Evolutionary conservation across 306 rosid species (phyloP), one percentile per base, ranked within the genome.

Genomic region (Lathyrus aphaca): DNA sequence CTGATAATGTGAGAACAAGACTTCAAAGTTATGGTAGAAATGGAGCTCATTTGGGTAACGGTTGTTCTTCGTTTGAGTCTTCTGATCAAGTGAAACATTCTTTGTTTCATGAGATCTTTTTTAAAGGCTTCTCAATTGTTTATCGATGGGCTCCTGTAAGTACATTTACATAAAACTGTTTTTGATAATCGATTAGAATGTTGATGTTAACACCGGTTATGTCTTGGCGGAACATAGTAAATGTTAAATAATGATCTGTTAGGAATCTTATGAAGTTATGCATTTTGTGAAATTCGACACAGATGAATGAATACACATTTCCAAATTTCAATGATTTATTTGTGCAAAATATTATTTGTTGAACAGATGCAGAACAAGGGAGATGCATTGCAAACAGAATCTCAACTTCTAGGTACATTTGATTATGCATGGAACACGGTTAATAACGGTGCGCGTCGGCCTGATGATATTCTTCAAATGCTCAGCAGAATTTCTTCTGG

Each of bases 101-200:
- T 13, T 85, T 93, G 69, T 93, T 90, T 80, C 82, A 79, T 27
- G 82, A 83, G 43, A 78, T 88, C 1, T 82, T 93, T 73, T 64
- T 82, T 8, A 77, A 67, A 55, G 87, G 89, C 62, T 88, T 74
- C 79, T 77, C 96, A 8, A 74, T 93, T 48, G 80, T 86, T 45
- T 93, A 64, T 75, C 81, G 98, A 93, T 90, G 98, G 97, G 91
- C 94, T 51, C 80, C 86, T 69, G 98, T 93, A 75, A 88, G 95
- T 84, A 59, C 50, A 30, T 55, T 4, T 50, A 16, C 35, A 4
- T 49, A 2, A 40, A 44, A 14, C 9, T 44, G 49, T 44, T 32
- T 32, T 32, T 6, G 38, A 32, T 32, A n/a, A 15, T 46, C 17
- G 3, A 44, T 15, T 44, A 44, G 3, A 17, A 14, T 44, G 49